Base-by-base conservation (phyloP, 2,329 filamentous ascomycete genomes). In the Apiospora pterosperma region DNA sequence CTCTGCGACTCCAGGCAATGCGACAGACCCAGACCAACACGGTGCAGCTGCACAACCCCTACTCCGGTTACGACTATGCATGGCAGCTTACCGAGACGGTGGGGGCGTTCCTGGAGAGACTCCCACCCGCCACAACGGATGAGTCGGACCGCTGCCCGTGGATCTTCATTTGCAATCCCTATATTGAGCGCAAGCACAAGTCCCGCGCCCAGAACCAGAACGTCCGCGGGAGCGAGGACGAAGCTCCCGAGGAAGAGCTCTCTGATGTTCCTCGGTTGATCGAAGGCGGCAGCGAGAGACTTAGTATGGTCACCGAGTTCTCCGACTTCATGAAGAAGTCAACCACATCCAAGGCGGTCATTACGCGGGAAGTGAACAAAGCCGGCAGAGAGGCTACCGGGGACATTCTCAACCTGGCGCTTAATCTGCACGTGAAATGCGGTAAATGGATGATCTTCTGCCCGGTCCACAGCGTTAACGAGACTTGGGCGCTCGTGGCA, bases 381-480 rank as follows among this genome's bases (percentile, higher is more conserved):
- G 82, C 86, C 55, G 83, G 81, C 68, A 76, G 79, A 52, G 76
- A 79, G 64, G 82, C 85, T 21, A 77, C 83, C 1, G 74, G 80
- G 11, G 82, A 88, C 44, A 85, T 96, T 23, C 78, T 88, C 19
- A 77, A 82, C 21, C 76, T 91, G 23, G 92, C 92, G 0, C 80
- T 83, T 11, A 79, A 84, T 21, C 83, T 81, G 16, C 81, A 83
- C 28, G 83, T 92, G 14, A 81, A 85, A 0, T 80, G 81, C 44
- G 92, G 92, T 62, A 96, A 95, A 87, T 94, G 92, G 92, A 90
- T 94, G 88, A 74, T 95, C 1, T 93, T 93, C 69, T 85, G 84
- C 14, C 71, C 77, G 0, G 73, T 79, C 0, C 73, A 77, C 8
- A 79, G 86, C 36, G 83, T 93, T 19, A 83, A 90, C 68, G 80